These are phyloP conservation scores for Leptographium wingfieldii DNA, from an alignment of 2,329 filamentous ascomycete species.

Conservation along the genomic window DNA sequence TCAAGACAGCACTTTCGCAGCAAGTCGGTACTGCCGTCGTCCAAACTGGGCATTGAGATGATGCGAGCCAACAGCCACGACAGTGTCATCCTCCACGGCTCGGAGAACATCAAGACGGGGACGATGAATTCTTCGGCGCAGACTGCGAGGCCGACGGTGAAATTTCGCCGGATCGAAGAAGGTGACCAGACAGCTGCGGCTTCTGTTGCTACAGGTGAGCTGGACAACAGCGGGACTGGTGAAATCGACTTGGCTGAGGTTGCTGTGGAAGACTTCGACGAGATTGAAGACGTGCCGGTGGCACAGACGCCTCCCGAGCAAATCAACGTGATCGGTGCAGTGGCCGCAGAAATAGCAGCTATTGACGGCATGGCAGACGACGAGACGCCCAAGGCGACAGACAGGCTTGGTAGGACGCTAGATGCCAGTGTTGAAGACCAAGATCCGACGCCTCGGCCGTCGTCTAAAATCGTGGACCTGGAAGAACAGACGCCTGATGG, in stretches of 20 bases:
- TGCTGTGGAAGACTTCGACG: slow-evolving; percentile 9
- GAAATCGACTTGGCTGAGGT: background rate
- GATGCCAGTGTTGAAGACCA: background rate
- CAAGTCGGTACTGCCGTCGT: slow-evolving; percentile 55
- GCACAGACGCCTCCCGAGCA: slow-evolving; percentile 17
- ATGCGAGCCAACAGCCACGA: slow-evolving; percentile 94
- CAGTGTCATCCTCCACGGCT: slow-evolving; percentile 43
- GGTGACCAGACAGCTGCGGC: background rate
- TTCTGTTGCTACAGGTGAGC: background rate
- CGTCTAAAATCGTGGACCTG: background rate
- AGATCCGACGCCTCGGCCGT: background rate
- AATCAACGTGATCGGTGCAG: background rate
- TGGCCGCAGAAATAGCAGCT: background rate
- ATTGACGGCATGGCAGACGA: background rate
- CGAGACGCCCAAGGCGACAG: background rate
- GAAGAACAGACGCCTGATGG: background rate
- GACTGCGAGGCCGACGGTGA: slow-evolving; percentile 36
- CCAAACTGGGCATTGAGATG: slow-evolving; percentile 92
- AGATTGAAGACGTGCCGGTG: slow-evolving; percentile 14
- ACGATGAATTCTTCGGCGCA: slow-evolving; percentile 35
- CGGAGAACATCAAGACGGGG: slow-evolving; percentile 30
- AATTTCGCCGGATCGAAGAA: slow-evolving; percentile 15
- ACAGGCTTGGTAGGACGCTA: background rate
- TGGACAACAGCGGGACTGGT: background rate
- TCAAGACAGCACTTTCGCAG: slow-evolving; percentile 33